A percentile compares a stretch with the other conserved stretches of the same genome.
These are phyloP conservation scores for Lentinus tigrinus DNA, from an alignment of 768 basidiomycete genomes.

Conservation along the genomic window DNA sequence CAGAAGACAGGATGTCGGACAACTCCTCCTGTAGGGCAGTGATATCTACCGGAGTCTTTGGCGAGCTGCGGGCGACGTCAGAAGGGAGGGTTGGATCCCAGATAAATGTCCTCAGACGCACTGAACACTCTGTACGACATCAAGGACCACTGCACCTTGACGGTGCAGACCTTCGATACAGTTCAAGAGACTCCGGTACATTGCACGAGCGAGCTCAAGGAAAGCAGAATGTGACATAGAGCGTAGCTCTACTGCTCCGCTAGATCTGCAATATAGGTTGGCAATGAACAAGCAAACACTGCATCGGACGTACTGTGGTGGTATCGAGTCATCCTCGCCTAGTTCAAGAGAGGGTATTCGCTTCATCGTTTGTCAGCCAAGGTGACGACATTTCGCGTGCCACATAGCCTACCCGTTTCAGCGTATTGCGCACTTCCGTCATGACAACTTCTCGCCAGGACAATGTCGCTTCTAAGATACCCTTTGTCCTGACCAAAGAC, in stretches of 20 bases:
- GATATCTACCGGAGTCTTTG: conserved; percentile 39
- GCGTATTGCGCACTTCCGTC: conserved; percentile 52
- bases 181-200: conserved; percentile 63
- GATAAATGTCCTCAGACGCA: conserved; percentile 22
- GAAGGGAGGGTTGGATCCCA: not conserved
- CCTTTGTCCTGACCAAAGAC: conserved; percentile 74
- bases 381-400: too few species aligned
- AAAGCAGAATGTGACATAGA: conserved; percentile 71
- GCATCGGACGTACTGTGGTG: conserved; percentile 19
- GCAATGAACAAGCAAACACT: not conserved
- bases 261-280: conserved; percentile 32
- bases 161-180: conserved; percentile 67
- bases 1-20: conserved; percentile 71
- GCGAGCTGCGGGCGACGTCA: conserved; percentile 31
- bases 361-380: conserved; percentile 31
- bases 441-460: conserved; percentile 73
- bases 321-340: conserved; percentile 48
- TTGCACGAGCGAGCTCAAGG: conserved; percentile 51
- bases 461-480: conserved; percentile 62
- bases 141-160: conserved; percentile 56
- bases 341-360: conserved; percentile 58
- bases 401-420: conserved; percentile 53
- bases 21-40: conserved; percentile 62
- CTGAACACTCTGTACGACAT: conserved; percentile 52
- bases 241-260: conserved; percentile 56